These are phyloP conservation scores for Collybia nuda DNA, from an alignment of 768 basidiomycete species.

Conservation along the genomic window DNA sequence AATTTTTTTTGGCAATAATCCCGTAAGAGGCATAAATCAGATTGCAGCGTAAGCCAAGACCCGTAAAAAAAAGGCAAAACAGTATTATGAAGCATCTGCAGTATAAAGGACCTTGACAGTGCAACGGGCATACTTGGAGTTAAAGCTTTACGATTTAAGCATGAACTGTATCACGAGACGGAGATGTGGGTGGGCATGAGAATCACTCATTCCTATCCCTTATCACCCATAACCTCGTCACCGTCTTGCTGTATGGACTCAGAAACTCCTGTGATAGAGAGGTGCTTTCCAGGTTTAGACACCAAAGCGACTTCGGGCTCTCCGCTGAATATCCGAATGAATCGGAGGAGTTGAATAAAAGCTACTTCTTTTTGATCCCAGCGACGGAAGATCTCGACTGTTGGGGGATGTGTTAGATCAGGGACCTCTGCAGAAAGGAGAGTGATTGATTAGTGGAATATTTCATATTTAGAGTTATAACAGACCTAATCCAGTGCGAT, in stretches of 20 bases:
- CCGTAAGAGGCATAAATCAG: too few relatives aligned
- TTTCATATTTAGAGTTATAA: background rate
- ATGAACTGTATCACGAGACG: too few relatives aligned
- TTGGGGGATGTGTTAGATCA: constrained; percentile 74
- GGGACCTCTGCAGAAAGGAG: constrained; percentile 56
- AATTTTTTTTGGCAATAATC: too few relatives aligned
- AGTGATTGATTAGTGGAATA: background rate
- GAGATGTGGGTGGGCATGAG: too few relatives aligned
- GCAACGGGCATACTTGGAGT: too few relatives aligned
- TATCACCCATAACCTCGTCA: background rate
- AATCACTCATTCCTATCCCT: too few relatives aligned
- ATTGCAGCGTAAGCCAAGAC: too few relatives aligned
- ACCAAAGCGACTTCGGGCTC: constrained; percentile 47
- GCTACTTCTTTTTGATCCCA: constrained; percentile 81
- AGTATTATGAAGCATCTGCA: too few relatives aligned
- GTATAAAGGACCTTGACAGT: too few relatives aligned
- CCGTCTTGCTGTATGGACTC: background rate
- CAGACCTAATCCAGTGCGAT: constrained; percentile 81
- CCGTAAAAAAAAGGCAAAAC: too few relatives aligned
- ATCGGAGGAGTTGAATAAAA: constrained; percentile 70
- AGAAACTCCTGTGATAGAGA: constrained; percentile 20
- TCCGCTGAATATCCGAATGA: constrained; percentile 70
- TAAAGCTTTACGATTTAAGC: too few relatives aligned
- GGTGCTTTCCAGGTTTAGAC: constrained; percentile 62
- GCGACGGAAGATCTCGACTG: constrained; percentile 65